Percentiles rank a stretch among this genome's conserved stretches.
Evolutionary conservation across 345 rosid genomes (phyloP).

Genomic region (Moricandia arvensis): DNA sequence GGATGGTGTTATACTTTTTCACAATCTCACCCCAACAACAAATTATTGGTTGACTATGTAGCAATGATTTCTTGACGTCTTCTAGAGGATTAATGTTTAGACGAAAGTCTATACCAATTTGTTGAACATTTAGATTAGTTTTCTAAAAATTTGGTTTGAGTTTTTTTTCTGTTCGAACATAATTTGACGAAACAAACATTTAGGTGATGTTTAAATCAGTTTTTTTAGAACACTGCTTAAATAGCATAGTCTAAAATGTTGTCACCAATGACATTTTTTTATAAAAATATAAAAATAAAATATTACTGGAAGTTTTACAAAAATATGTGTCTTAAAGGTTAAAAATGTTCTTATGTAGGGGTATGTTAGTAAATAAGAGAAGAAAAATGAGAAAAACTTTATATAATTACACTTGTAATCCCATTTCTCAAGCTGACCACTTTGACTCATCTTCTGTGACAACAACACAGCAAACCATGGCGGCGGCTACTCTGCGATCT

Average conservation of each 20-base stretch:
- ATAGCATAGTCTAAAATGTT: background rate
- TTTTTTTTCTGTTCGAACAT: no score
- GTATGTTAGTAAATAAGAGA: background rate
- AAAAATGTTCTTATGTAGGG: background rate
- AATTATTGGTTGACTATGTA: background rate
- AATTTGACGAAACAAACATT: no score
- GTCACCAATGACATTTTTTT: background rate
- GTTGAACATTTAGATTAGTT: no score
- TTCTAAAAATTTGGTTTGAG: no score
- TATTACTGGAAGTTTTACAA: background rate
- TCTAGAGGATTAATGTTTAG: no score
- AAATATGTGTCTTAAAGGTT: background rate
- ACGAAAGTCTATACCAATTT: no score
- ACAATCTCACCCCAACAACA: background rate
- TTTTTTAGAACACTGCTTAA: no score
- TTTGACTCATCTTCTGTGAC: background rate
- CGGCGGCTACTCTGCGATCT: conserved; percentile 42
- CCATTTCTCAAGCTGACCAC: background rate
- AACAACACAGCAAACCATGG: conserved; percentile 26
- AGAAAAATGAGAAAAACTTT: background rate
- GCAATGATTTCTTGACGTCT: no score
- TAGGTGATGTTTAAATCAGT: no score
- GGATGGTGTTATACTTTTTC: background rate
- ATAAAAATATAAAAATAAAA: background rate
- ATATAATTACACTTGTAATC: background rate